Evolutionary conservation across 169 alveolate species (phyloP), one percentile per base, ranked within the genome.

Genomic region (Cryptosporidium baileyi): DNA sequence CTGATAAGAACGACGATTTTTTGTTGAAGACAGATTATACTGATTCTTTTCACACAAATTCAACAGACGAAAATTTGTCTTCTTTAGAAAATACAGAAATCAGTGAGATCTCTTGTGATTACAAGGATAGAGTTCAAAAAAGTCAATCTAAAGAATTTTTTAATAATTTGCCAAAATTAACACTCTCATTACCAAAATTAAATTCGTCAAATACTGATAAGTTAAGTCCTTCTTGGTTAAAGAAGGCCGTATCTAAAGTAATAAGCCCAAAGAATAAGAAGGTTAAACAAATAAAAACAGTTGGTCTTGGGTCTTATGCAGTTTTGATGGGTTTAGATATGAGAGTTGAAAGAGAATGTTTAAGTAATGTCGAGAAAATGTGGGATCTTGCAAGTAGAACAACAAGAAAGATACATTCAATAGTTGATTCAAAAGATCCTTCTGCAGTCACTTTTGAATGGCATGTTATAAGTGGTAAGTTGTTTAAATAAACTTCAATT

Each of bases 381-480:
- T 74, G 85, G 85, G 85, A 74, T 2, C 32, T 74, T 15, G 85
- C 74, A 11, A 74, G 15, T 9, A 74, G 54, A 13, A 74, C 85
- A 8, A 52, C 60, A 13, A 74, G 43, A 22, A 74, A 74, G 30
- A 74, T 74, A 54, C 85, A 74, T 54, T 74, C 85, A 74, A 74
- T 74, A 38, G 85, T 74, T 0, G 85, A 74, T 59, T 74, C 85
- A 32, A 74, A 54, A 41, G 85, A 74, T 26, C 85, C 85, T 34
- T 74, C 85, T 22, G 57, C 85, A n/a, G 85, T 74, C 11, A 74
- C 67, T 34, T 74, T 74, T 74, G 67, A 74, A 9, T 74, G 85
- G 85, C 85, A 74, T 57, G 85, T 74, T 13, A 74, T 74, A 74
- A 74, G 85, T 74, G 85, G 85, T 74, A 74, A 74, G 85, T 74